These are phyloP conservation scores for Cucumis hystrix DNA, from an alignment of 306 rosid genomes.

Conservation along the genomic window DNA sequence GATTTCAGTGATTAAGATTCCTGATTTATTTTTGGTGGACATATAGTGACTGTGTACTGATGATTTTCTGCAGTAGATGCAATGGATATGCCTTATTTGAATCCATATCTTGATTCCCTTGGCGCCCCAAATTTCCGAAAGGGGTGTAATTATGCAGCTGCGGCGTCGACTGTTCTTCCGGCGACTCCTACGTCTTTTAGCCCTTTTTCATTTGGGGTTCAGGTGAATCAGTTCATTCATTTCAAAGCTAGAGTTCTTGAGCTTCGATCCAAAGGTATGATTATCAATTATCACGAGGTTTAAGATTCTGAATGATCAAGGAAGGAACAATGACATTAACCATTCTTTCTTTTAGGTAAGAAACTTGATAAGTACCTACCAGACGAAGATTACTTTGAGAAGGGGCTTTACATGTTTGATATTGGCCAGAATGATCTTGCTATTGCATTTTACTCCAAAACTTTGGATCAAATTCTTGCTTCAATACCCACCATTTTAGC, in stretches of 20 bases:
- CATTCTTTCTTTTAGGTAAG: constrained; percentile 10
- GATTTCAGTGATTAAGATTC: no score
- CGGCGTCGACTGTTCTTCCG: constrained; percentile 71
- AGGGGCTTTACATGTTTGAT: constrained; percentile 87
- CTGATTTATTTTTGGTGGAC: no score
- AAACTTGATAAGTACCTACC: constrained; percentile 48
- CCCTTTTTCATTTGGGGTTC: constrained; percentile 72
- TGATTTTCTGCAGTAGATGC: constrained; percentile 53
- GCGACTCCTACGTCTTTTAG: constrained; percentile 48
- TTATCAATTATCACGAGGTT: not conserved
- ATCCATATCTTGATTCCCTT: constrained; percentile 67
- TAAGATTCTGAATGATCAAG: not conserved
- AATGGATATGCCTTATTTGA: constrained; percentile 57
- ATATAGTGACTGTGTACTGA: no score
- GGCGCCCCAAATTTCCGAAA: constrained; percentile 63
- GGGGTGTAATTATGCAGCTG: constrained; percentile 90
- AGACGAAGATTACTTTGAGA: constrained; percentile 29
- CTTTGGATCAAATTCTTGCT: constrained; percentile 61
- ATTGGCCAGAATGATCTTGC: constrained; percentile 90
- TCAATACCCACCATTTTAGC: constrained; percentile 50
- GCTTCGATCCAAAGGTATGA: constrained; percentile 37
- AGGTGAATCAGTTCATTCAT: constrained; percentile 56
- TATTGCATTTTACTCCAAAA: constrained; percentile 64
- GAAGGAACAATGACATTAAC: not conserved
- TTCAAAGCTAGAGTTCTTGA: constrained; percentile 68